phyloP scores from a whole-genome alignment of 805 yeast genomes.

The Wickerhamomyces sydowiorum region DNA sequence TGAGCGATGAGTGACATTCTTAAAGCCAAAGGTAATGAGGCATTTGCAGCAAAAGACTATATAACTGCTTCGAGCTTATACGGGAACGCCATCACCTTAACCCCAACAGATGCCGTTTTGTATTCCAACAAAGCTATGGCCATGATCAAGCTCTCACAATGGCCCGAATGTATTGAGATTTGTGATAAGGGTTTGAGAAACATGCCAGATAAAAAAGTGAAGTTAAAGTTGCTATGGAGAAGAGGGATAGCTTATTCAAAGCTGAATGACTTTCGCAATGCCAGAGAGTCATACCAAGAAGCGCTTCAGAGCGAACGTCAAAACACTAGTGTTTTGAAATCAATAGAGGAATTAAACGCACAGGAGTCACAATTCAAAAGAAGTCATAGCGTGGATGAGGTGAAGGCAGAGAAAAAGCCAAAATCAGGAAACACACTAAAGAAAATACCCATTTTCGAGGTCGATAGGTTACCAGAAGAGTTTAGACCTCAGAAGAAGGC shows the following conservation, averaged over 20 bases:
- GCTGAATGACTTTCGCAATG: conserved; percentile 20
- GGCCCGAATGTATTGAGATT: conserved; percentile 42
- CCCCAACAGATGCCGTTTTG: conserved; percentile 46
- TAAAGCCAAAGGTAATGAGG: conserved; percentile 44
- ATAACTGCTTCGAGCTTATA: conserved; percentile 48
- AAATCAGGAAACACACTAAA: conserved; percentile 6
- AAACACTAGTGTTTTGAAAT: conserved; percentile 31
- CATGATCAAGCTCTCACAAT: conserved; percentile 45
- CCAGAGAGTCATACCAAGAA: conserved; percentile 25
- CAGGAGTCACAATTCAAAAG: conserved; percentile 26
- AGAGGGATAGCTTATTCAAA: conserved; percentile 36
- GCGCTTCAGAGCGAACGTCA: conserved; percentile 37
- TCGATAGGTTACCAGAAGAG: conserved; percentile 37
- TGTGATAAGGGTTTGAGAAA: conserved; percentile 42
- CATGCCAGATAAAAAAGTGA: conserved; percentile 26
- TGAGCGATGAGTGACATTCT: conserved; percentile 21
- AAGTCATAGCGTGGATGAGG: conserved; percentile 42
- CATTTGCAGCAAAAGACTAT: conserved; percentile 40
- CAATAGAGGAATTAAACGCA: conserved; percentile 27
- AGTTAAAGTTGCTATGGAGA: conserved; percentile 48
- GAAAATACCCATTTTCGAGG: conserved; percentile 33
- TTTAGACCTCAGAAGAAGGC: conserved; percentile 13
- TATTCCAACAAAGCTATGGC: conserved; percentile 70
- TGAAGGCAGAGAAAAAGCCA: conserved; percentile 28
- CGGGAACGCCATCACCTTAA: conserved; percentile 45